These are phyloP conservation scores for Dryadomyces sulphureus DNA, from an alignment of 2,329 filamentous ascomycete species.

Conservation along the genomic window DNA sequence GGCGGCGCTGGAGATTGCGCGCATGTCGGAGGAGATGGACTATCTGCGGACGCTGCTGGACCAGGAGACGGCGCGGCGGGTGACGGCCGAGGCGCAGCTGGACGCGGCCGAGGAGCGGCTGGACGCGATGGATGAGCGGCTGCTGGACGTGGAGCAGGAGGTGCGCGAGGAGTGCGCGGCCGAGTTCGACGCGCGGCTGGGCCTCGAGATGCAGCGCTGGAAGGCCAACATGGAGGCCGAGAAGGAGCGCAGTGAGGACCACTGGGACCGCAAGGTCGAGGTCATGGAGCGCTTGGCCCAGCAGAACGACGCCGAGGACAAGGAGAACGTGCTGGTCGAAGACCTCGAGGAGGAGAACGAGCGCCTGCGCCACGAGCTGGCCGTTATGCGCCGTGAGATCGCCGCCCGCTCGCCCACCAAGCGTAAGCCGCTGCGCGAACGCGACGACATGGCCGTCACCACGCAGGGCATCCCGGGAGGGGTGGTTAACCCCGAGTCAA, in stretches of 20 bases:
- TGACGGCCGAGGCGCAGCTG: constrained; percentile 60
- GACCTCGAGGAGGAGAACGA: constrained; percentile 60
- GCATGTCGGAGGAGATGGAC: constrained; percentile 67
- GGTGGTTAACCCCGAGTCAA: no score
- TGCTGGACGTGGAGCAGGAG: constrained; percentile 59
- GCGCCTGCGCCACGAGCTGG: constrained; percentile 48
- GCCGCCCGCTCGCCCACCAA: constrained; percentile 48
- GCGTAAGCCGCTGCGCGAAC: constrained; percentile 37
- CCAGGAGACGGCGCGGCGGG: constrained; percentile 54
- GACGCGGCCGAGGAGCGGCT: constrained; percentile 54
- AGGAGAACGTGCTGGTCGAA: constrained; percentile 47
- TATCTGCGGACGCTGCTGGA: constrained; percentile 54
- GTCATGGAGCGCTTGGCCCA: constrained; percentile 30
- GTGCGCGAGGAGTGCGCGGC: constrained; percentile 78
- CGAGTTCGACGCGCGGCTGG: constrained; percentile 70
- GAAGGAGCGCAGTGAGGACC: constrained; percentile 64
- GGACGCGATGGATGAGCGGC: constrained; percentile 51
- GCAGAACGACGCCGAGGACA: constrained; percentile 27
- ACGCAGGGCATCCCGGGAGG: no score
- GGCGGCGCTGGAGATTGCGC: constrained; percentile 65
- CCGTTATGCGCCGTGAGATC: constrained; percentile 51
- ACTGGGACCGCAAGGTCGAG: constrained; percentile 71
- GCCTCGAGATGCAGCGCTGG: constrained; percentile 67
- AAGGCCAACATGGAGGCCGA: constrained; percentile 65
- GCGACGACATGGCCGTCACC: constrained; percentile 26